These are phyloP conservation scores for Saturnispora saitoi DNA, from an alignment of 805 yeast species.

Conservation along the genomic window DNA sequence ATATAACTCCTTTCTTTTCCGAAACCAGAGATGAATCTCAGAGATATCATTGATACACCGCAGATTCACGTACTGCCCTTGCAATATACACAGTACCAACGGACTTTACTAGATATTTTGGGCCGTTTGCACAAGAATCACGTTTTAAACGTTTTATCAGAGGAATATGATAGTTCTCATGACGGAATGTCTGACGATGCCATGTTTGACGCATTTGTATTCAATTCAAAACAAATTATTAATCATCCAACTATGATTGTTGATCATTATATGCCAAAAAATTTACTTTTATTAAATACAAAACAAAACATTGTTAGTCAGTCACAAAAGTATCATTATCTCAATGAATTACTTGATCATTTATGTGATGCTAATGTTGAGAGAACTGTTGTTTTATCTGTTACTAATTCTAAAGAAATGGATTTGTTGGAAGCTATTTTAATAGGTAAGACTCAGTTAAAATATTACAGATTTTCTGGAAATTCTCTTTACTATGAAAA, in stretches of 20 bases:
- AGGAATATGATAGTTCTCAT: not conserved
- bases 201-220: constrained; percentile 34
- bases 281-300: constrained; percentile 55
- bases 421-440: constrained; percentile 73
- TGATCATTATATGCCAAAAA: constrained; percentile 70
- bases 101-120: constrained; percentile 35
- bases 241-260: constrained; percentile 67
- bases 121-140: constrained; percentile 33
- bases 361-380: constrained; percentile 21
- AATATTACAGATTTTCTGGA: constrained; percentile 62
- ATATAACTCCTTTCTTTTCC: not conserved
- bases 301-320: constrained; percentile 44
- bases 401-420: constrained; percentile 56
- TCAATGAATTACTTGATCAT: constrained; percentile 41
- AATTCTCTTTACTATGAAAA: constrained; percentile 37
- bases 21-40: not conserved
- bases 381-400: constrained; percentile 38
- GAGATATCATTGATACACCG: constrained; percentile 6
- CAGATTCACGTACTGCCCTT: constrained; percentile 33
- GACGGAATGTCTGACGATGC: constrained; percentile 23
- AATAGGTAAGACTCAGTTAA: constrained; percentile 55
- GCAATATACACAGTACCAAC: constrained; percentile 36
- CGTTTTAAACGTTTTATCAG: constrained; percentile 8
- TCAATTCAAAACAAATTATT: constrained; percentile 40
- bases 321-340: constrained; percentile 51